Base-by-base conservation (phyloP, 1,284 basidiomycete species). In the Trametes versicolor region DNA sequence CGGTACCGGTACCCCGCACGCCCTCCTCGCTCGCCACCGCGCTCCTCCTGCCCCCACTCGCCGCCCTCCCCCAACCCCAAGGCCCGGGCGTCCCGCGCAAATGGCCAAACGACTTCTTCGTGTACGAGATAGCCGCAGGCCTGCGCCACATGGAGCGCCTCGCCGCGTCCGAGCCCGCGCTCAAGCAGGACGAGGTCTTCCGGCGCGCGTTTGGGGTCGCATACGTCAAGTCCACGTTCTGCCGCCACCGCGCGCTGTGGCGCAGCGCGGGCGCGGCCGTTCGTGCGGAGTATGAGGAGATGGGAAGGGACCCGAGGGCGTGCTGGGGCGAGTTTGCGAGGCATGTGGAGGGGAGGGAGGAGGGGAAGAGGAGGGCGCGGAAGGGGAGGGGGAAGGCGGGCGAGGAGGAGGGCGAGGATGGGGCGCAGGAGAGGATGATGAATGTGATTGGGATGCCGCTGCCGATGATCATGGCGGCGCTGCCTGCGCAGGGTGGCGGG, bases 91-190 rank as follows among this genome's bases (percentile, higher is more conserved):
- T 37, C 2, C 86, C 86, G 13, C 76, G 87, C 34, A 89, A 88
- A 72, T 90, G 89, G 89, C 88, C 88, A 48, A 88, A 90, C 71
- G 88, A 90, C 75, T 89, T 88, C 73, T 87, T 85, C 9, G 88
- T 90, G 17, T 81, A 80, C 58, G 87, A 90, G 72, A 79, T 90
- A 58, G 80, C 86, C 2, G 73, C 74, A 1, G 88, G 88, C 1
- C 88, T 90, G 74, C 79, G 76, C 39, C 69, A 77, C 61, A 88
- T 90, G 84, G 87, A 89, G 66, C 53, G 73, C 7, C 77, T 87
- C 55, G 81, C 86, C 0, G 67, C 75, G 58, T n/a, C n/a, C n/a
- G 79, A 78, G 21, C 79, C 82, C 3, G 74, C 75, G 2, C 66
- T 78, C 21, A 90, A 87, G 4, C 88, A 90, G 72, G 84, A 84